Evolutionary conservation across 148 eudicot species (phyloP).

Genomic region (Rhododendron henanense): DNA sequence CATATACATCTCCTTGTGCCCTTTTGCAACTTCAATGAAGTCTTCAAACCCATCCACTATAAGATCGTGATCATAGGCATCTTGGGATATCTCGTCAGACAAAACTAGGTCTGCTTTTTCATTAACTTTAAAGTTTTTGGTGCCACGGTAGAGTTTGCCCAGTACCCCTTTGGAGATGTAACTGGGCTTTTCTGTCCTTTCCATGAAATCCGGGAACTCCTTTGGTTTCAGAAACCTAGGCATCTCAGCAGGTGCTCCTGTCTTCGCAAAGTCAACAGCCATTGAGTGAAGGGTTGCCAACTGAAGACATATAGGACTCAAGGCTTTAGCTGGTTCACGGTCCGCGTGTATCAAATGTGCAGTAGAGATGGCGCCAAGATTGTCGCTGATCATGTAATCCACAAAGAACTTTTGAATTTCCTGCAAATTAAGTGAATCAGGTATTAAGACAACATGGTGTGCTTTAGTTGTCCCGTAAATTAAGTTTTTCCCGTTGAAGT

Average conservation of each 20-base stretch:
- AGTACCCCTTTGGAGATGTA: constrained; percentile 67
- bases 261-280: constrained; percentile 98
- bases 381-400: constrained; percentile 87
- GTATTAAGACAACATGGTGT: not conserved
- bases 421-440: constrained; percentile 36
- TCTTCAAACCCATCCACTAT: constrained; percentile 56
- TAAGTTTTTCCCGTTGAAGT: not conserved
- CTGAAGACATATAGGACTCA: constrained; percentile 66
- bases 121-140: constrained; percentile 28
- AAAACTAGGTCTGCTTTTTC: constrained; percentile 22
- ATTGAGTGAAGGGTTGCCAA: constrained; percentile 88
- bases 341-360: constrained; percentile 91
- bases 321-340: constrained; percentile 80
- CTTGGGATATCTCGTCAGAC: constrained; percentile 38
- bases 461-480: not conserved
- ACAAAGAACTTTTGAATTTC: constrained; percentile 92
- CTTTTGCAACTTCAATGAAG: constrained; percentile 48
- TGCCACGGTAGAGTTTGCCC: constrained; percentile 80
- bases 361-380: constrained; percentile 78
- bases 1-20: constrained; percentile 64
- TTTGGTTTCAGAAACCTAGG: constrained; percentile 67
- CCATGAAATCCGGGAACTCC: constrained; percentile 95
- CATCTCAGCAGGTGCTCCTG: constrained; percentile 95
- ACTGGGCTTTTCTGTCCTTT: constrained; percentile 63
- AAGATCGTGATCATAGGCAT: constrained; percentile 65